These are phyloP conservation scores for Bauhinia variegata DNA, from an alignment of 306 rosid genomes.

Conservation along the genomic window DNA sequence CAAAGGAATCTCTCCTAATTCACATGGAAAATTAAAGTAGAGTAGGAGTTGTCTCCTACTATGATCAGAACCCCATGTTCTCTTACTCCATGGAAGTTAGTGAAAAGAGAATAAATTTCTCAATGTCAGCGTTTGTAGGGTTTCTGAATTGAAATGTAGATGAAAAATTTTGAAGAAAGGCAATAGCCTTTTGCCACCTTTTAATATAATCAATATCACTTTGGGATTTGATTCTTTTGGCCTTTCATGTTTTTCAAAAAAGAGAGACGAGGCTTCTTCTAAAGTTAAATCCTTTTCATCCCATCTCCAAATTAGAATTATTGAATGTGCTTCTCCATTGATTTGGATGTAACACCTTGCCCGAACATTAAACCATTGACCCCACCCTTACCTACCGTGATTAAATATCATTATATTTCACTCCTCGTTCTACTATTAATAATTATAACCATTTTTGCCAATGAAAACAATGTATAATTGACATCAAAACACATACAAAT, in stretches of 20 bases:
- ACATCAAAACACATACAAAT: not conserved
- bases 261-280: constrained; percentile 35
- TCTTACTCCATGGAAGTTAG: constrained; percentile 50
- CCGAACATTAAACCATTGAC: constrained; percentile 35
- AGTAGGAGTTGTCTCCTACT: constrained; percentile 44
- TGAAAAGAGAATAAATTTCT: constrained; percentile 56
- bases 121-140: constrained; percentile 27
- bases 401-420: constrained; percentile 33
- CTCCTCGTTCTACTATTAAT: constrained; percentile 1
- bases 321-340: constrained; percentile 45
- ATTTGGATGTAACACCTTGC: constrained; percentile 68
- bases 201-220: constrained; percentile 43
- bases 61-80: constrained; percentile 32
- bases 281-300: constrained; percentile 42
- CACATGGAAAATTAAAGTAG: constrained; percentile 46
- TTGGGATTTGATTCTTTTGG: constrained; percentile 44
- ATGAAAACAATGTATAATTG: constrained; percentile 13
- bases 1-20: constrained; percentile 49
- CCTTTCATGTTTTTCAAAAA: constrained; percentile 53
- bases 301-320: constrained; percentile 42
- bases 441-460: constrained; percentile 23
- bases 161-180: constrained; percentile 40
- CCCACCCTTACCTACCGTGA: constrained; percentile 71
- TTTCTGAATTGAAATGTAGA: constrained; percentile 25
- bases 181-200: constrained; percentile 42